Conservation (phyloP, 2,329 filamentous ascomycete genomes). For the Sporothrix globosa region DNA sequence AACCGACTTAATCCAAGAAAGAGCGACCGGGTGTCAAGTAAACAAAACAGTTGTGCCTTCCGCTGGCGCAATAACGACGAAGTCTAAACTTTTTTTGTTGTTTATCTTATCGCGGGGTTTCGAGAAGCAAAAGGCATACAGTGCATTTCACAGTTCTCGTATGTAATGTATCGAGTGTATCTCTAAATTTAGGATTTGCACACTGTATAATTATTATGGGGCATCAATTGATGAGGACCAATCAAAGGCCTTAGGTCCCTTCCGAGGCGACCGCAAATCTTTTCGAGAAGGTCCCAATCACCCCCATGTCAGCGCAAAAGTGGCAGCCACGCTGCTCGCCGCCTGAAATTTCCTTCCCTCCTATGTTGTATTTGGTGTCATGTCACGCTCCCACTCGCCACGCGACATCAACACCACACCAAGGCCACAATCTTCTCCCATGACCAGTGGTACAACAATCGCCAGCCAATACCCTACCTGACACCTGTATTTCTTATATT, state of each 20-base stretch:
- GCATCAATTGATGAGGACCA: slow-evolving; percentile 4
- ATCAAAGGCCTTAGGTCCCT: slow-evolving; percentile 38
- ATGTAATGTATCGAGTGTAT: neutral
- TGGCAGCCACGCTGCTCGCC: slow-evolving; percentile 24
- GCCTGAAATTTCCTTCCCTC: slow-evolving; percentile 26
- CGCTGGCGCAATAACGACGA: neutral
- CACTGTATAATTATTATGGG: neutral
- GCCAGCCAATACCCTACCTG: neutral
- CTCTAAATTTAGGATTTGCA: neutral
- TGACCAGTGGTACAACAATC: neutral
- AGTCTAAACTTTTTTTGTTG: slow-evolving; percentile 29
- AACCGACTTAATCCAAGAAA: neutral
- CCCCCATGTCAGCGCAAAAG: slow-evolving; percentile 17
- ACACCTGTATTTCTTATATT: neutral
- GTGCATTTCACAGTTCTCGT: neutral
- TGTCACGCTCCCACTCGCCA: slow-evolving; percentile 31
- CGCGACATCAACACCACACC: slow-evolving; percentile 19
- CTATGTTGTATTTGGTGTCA: slow-evolving; percentile 27
- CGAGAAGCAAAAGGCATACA: neutral
- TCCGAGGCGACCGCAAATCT: slow-evolving; percentile 32
- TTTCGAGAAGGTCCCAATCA: neutral
- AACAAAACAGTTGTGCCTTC: slow-evolving; percentile 27
- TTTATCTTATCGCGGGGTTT: slow-evolving; percentile 31
- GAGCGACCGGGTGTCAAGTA: neutral
- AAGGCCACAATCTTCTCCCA: neutral